Conservation (phyloP, 2,329 filamentous ascomycete genomes). For the Daldinia sp. region DNA sequence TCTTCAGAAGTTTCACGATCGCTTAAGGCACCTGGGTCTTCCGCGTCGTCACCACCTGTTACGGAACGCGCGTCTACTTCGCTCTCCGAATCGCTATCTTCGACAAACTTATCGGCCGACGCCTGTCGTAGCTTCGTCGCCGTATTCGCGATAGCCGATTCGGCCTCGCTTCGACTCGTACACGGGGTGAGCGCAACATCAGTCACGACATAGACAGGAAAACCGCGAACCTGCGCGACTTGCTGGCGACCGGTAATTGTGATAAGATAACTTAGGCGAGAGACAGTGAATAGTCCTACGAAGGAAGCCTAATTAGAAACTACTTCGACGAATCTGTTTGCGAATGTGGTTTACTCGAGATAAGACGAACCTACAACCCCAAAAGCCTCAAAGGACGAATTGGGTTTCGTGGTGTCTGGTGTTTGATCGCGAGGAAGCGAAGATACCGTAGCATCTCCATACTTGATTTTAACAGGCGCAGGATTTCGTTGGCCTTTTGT, state of each 20-base stretch:
- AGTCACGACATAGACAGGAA: constrained; percentile 86
- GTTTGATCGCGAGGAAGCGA: constrained; percentile 59
- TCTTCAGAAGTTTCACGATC: constrained; percentile 44
- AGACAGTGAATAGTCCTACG: constrained; percentile 84
- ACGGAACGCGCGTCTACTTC: constrained; percentile 61
- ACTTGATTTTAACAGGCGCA: constrained; percentile 75
- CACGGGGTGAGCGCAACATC: constrained; percentile 93
- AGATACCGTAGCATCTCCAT: constrained; percentile 68
- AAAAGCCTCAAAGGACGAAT: constrained; percentile 69
- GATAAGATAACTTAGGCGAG: constrained; percentile 84
- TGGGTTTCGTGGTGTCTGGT: constrained; percentile 59
- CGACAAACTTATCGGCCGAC: constrained; percentile 47
- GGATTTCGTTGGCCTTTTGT: constrained; percentile 65
- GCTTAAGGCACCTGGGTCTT: constrained; percentile 48
- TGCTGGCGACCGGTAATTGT: constrained; percentile 88
- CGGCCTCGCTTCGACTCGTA: constrained; percentile 79
- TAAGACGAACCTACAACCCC: constrained; percentile 66
- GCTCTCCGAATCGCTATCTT: constrained; percentile 57
- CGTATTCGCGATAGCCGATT: constrained; percentile 76
- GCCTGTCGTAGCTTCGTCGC: constrained; percentile 57
- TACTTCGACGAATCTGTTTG: constrained; percentile 6
- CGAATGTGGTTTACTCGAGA: constrained; percentile 1
- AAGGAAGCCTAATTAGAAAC: constrained; percentile 30
- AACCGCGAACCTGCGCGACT: constrained; percentile 86
- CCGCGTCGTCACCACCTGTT: constrained; percentile 50